These are phyloP conservation scores for Aspergillus aculeatinus DNA, from an alignment of 2,329 filamentous ascomycete species.

Conservation along the genomic window DNA sequence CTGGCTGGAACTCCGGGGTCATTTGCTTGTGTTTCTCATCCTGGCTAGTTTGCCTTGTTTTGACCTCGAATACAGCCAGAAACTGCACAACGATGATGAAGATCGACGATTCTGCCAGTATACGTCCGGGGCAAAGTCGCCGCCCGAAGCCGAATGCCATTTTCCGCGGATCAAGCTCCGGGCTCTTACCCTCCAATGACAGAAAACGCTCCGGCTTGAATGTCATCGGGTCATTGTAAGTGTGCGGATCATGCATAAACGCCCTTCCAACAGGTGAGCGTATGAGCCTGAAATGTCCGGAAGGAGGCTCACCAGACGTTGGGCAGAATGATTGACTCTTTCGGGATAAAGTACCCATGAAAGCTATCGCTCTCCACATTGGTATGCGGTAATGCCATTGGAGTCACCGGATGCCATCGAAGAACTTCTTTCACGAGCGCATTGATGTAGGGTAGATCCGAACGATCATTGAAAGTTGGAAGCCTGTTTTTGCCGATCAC, in stretches of 20 bases:
- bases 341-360: constrained; percentile 10
- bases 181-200: not conserved
- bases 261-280: not conserved
- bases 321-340: constrained; percentile 6
- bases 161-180: not conserved
- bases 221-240: not conserved
- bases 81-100: not conserved
- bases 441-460: constrained; percentile 10
- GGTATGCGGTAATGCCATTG: constrained; percentile 7
- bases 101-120: not conserved
- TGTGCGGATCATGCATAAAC: not conserved
- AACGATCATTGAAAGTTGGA: not conserved
- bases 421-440: constrained; percentile 12
- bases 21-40: not conserved
- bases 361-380: constrained; percentile 7
- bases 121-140: not conserved
- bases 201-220: not conserved
- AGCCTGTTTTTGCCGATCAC: not conserved
- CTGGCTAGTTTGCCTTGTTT: not conserved
- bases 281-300: not conserved
- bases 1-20: not conserved
- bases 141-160: not conserved
- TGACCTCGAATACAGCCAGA: not conserved
- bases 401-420: constrained; percentile 14
- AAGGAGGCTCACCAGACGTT: constrained; percentile 10